Conservation (phyloP, 2,329 filamentous ascomycete species). For the Alternaria angustiovoidea region DNA sequence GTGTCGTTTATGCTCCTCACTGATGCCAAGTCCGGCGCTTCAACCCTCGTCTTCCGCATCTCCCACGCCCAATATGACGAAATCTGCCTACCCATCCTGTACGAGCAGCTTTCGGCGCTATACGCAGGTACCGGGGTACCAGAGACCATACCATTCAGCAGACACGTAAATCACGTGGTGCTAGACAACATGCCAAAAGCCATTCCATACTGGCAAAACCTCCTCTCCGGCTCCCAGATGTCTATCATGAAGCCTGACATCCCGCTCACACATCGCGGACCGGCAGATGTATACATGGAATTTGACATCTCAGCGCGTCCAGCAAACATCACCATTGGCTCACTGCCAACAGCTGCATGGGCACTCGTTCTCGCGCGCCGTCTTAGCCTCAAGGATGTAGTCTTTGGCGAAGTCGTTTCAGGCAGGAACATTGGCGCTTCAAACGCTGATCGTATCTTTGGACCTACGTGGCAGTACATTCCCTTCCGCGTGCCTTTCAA, state of each 20-base stretch:
- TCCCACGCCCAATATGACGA: constrained; percentile 76
- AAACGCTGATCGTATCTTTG: constrained; percentile 65
- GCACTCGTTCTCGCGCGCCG: constrained; percentile 67
- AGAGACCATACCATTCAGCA: constrained; percentile 54
- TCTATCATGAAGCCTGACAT: constrained; percentile 46
- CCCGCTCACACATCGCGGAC: constrained; percentile 38
- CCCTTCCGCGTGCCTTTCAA: constrained; percentile 68
- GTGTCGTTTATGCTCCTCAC: constrained; percentile 59
- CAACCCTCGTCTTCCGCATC: constrained; percentile 66
- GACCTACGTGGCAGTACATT: constrained; percentile 73
- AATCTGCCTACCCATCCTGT: constrained; percentile 69
- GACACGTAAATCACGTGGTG: constrained; percentile 55
- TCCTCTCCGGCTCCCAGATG: constrained; percentile 65
- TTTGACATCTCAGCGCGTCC: constrained; percentile 54
- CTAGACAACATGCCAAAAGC: constrained; percentile 55
- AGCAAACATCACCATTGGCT: constrained; percentile 68
- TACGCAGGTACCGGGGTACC: constrained; percentile 52
- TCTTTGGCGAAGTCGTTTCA: constrained; percentile 72
- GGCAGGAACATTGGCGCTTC: constrained; percentile 68
- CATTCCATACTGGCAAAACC: constrained; percentile 67
- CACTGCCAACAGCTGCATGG: constrained; percentile 73
- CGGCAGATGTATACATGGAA: constrained; percentile 43
- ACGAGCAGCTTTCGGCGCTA: constrained; percentile 66
- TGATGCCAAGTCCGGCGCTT: constrained; percentile 63
- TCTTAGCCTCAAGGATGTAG: constrained; percentile 62